phyloP scores from a whole-genome alignment of 768 basidiomycete species.

The Boletus sp. region DNA sequence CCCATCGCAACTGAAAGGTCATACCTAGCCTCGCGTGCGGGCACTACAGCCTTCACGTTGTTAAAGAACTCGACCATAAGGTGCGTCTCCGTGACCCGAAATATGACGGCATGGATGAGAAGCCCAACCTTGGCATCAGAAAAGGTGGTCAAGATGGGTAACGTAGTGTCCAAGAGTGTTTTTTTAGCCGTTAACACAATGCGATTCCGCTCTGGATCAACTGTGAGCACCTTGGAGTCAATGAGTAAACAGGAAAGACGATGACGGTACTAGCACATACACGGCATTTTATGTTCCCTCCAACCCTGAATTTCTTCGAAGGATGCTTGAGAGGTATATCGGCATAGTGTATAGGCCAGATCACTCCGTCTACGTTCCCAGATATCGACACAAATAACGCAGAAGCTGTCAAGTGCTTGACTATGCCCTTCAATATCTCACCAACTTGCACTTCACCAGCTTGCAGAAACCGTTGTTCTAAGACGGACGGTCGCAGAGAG shows the following conservation, averaged over 20 bases:
- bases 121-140: slow-evolving; percentile 70
- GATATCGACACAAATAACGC: slow-evolving; percentile 84
- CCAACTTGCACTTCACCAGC: slow-evolving; percentile 83
- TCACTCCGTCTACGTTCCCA: slow-evolving; percentile 86
- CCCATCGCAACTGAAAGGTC: slow-evolving; percentile 14
- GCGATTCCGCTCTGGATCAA: slow-evolving; percentile 79
- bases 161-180: slow-evolving; percentile 75
- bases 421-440: slow-evolving; percentile 79
- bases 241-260: not conserved
- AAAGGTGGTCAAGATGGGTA: slow-evolving; percentile 64
- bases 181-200: slow-evolving; percentile 90
- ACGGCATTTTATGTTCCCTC: slow-evolving; percentile 79
- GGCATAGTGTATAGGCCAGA: slow-evolving; percentile 94
- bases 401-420: slow-evolving; percentile 80
- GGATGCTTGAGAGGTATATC: slow-evolving; percentile 95
- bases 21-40: slow-evolving; percentile 79
- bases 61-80: slow-evolving; percentile 91
- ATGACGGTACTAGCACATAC: slow-evolving; percentile 43
- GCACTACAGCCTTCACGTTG: slow-evolving; percentile 78
- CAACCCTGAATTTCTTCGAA: slow-evolving; percentile 83
- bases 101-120: slow-evolving; percentile 79
- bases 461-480: slow-evolving; percentile 85
- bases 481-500: slow-evolving; percentile 77
- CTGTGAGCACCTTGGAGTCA: slow-evolving; percentile 65
- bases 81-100: slow-evolving; percentile 76